Evolutionary conservation across 768 basidiomycete species (phyloP), one percentile per base, ranked within the genome.

Genomic region (Suillus alpinus): DNA sequence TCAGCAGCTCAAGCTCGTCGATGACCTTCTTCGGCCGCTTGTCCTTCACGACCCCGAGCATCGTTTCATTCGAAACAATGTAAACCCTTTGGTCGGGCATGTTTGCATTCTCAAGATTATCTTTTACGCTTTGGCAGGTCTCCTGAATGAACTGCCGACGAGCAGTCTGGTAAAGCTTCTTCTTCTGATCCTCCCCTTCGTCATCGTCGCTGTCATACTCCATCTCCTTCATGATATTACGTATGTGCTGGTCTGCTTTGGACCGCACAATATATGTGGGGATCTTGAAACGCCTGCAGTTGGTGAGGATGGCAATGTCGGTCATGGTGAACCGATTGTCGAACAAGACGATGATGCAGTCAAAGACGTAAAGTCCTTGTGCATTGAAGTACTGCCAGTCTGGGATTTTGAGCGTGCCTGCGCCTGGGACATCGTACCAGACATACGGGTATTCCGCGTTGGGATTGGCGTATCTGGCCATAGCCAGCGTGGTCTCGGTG

Each of bases 361-460:
- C 75, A 58, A 77, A 77, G 59, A 75, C 66, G 55, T 69, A 77
- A 36, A 77, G 68, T 12, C 76, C 76, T 50, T 77, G 73, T 12
- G 71, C 67, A 36, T 75, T 75, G 62, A 78, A 77, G 60, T 77
- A 78, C 40, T 75, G 69, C 74, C 74, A 77, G 56, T 73, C 74
- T 20, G 73, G 69, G 51, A 75, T 63, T 41, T 65, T 68, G n/a
- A 72, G 58, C 2, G 77, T 77, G 8, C 73, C 75, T 9, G 76
- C 76, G n/a, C 76, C 76, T 0, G 76, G 77, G 29, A 77, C 59
- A 40, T 77, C 76, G 55, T 74, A 78, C 76, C 77, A 78, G 20
- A 69, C 67, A 46, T 72, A 67, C 18, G 64, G 68, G 59, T 66
- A 61, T 0, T 63, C 49, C 26, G 57, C 62, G n/a, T 59, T 69